These are phyloP conservation scores for Plantago elongata DNA, from an alignment of 257 asterid genomes.

Conservation along the genomic window DNA sequence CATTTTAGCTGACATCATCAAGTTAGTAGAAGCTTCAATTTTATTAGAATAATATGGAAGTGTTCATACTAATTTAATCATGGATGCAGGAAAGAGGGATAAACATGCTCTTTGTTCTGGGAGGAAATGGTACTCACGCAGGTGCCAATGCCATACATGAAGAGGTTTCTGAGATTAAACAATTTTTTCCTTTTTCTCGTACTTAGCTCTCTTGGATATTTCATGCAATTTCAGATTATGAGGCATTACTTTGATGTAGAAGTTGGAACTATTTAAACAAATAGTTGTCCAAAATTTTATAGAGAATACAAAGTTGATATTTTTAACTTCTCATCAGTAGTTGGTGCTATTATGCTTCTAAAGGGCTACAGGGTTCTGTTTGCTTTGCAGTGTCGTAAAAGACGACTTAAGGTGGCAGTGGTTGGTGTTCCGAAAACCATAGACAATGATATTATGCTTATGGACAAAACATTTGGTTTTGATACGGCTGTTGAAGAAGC, in stretches of 20 bases:
- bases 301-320: neutral
- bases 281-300: no score
- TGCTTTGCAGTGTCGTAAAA: conserved; percentile 58
- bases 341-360: neutral
- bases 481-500: conserved; percentile 99
- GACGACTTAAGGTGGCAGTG: conserved; percentile 64
- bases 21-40: neutral
- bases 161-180: conserved; percentile 49
- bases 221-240: neutral
- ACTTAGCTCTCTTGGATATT: neutral
- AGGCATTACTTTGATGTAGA: neutral
- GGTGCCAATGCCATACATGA: conserved; percentile 95
- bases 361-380: conserved; percentile 6
- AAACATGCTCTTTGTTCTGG: conserved; percentile 91
- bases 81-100: conserved; percentile 79
- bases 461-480: conserved; percentile 97
- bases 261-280: no score
- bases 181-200: neutral
- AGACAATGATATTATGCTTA: conserved; percentile 90
- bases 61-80: conserved; percentile 19
- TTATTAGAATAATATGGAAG: conserved; percentile 6
- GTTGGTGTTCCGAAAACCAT: conserved; percentile 98
- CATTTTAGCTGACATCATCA: conserved; percentile 6
- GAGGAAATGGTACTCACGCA: conserved; percentile 99
- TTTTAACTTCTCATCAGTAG: neutral